Conservation (phyloP, 495 filamentous ascomycete genomes). For the Apodospora peruviana region DNA sequence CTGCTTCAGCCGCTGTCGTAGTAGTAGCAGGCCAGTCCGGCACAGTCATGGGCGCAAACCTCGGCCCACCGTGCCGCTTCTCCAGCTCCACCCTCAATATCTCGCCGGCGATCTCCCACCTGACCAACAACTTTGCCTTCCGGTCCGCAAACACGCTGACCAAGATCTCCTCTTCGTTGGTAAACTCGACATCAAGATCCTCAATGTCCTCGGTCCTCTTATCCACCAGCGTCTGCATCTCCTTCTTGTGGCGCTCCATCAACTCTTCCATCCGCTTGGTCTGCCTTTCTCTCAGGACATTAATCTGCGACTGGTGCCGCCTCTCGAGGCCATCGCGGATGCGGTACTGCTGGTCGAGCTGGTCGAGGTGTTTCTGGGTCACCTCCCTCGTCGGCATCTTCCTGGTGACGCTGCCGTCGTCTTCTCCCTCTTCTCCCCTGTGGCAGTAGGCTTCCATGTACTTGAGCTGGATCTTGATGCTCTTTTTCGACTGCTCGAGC, state of each 20-base stretch:
- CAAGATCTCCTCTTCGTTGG: constrained; percentile 48
- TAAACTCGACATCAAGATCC: constrained; percentile 51
- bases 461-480: constrained; percentile 62
- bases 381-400: constrained; percentile 40
- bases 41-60: constrained; percentile 44
- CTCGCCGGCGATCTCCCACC: constrained; percentile 62
- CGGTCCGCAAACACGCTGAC: constrained; percentile 44
- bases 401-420: neutral
- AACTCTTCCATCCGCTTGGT: constrained; percentile 63
- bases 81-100: constrained; percentile 58
- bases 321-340: constrained; percentile 63
- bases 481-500: constrained; percentile 49
- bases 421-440: no score
- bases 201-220: constrained; percentile 47
- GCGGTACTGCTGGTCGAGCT: constrained; percentile 67
- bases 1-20: no score
- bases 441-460: constrained; percentile 78
- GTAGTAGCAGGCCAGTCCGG: constrained; percentile 34
- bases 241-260: constrained; percentile 56
- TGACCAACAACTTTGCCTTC: constrained; percentile 41
- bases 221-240: constrained; percentile 52
- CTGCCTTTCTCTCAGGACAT: constrained; percentile 74
- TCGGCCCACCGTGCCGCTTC: constrained; percentile 32
- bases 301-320: constrained; percentile 67
- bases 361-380: constrained; percentile 52